Percentiles rank a stretch among this genome's conserved stretches.
Evolutionary conservation across 805 yeast genomes (phyloP).

Genomic region (Yarrowia sp.): DNA sequence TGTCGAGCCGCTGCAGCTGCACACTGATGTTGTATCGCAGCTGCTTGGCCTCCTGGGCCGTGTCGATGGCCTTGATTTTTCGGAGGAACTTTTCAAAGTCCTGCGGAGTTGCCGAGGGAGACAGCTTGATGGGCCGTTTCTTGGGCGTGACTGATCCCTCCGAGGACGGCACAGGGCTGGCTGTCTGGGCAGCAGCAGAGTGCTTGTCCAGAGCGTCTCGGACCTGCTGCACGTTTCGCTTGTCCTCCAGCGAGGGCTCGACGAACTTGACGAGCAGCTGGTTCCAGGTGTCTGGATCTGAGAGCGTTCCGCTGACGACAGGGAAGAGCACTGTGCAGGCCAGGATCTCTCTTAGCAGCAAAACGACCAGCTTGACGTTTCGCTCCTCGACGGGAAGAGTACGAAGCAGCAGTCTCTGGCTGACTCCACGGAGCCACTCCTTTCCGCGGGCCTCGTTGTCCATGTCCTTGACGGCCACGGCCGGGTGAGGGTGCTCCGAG

Average conservation of each 20-base stretch:
- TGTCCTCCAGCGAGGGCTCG: constrained; percentile 65
- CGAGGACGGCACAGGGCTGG: constrained; percentile 1
- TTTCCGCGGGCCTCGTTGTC: constrained; percentile 46
- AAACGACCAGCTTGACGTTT: constrained; percentile 48
- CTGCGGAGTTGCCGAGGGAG: constrained; percentile 43
- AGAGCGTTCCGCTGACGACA: constrained; percentile 46
- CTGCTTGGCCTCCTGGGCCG: constrained; percentile 49
- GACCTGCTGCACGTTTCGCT: constrained; percentile 69
- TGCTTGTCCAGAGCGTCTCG: constrained; percentile 70
- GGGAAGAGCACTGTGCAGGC: constrained; percentile 58
- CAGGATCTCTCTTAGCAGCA: constrained; percentile 62
- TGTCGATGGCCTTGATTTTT: constrained; percentile 38
- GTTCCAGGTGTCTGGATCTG: constrained; percentile 79
- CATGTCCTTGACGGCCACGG: constrained; percentile 44
- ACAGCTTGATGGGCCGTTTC: constrained; percentile 36
- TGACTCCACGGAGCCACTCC: constrained; percentile 47
- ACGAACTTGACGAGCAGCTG: constrained; percentile 56
- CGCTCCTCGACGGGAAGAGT: constrained; percentile 49
- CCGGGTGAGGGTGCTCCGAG: constrained; percentile 58
- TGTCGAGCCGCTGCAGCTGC: constrained; percentile 46
- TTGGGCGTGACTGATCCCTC: constrained; percentile 27
- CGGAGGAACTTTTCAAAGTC: constrained; percentile 46
- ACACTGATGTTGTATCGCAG: constrained; percentile 48
- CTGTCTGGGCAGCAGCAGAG: constrained; percentile 32
- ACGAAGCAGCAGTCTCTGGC: constrained; percentile 48